Base-by-base conservation (phyloP, 2,329 filamentous ascomycete species). In the Aschersonia sp. region DNA sequence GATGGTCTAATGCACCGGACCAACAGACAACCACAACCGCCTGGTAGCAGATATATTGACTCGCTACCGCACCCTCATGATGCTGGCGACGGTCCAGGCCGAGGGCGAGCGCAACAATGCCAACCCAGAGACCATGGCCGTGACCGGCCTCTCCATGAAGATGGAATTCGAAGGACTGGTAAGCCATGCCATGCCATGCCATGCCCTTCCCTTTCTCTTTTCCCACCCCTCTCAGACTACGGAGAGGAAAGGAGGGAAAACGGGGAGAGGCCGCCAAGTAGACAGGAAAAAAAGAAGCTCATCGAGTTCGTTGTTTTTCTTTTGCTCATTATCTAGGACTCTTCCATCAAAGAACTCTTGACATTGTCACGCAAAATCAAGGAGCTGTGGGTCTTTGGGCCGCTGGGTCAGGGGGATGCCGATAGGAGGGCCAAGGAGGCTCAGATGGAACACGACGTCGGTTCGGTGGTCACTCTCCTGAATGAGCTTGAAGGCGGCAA, bases 91-190 rank as follows among this genome's bases (percentile, higher is more conserved):
- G 32, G 61, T 66, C 40, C 67, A 69, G 40, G 66, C 64, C 14
- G 61, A 66, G 30, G 63, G 58, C 44, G 66, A 68, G 48, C 58
- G 59, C 37, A 60, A 60, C 51, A 65, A 62, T 48, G 62, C 63
- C 50, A 66, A 64, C 48, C 66, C 67, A 0, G 63, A 68, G 46
- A 60, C 64, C 51, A 65, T 68, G 49, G 64, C 67, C 45, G 67
- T 69, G 32, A 60, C 63, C 5, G 64, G 66, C 42, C 64, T 70
- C 32, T 65, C 66, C 39, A 68, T 69, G 60, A 66, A 68, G 56
- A 65, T 67, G 55, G 67, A 70, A 46, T 70, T 70, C 45, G 67
- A 70, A 48, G 65, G 65, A 4, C 55, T 70, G 12, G 67, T 69
- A 49, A 31, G 58, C 49, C 39, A 22, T 9, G 14, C 33, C 33